Evolutionary conservation across 2,329 filamentous ascomycete genomes (phyloP).

Genomic region (Xylariaceae sp.): DNA sequence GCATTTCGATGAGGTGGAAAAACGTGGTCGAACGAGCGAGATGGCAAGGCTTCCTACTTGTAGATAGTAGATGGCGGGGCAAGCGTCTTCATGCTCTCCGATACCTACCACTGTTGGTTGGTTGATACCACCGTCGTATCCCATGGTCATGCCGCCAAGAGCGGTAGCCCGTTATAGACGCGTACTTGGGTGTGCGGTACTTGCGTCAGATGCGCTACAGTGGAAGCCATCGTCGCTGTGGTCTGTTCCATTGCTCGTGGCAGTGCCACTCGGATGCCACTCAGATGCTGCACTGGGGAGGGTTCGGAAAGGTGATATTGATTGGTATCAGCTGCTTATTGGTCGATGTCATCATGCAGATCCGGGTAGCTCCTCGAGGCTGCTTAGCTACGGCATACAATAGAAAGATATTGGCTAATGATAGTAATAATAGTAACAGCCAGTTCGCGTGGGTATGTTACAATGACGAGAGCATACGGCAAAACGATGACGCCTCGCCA

Average conservation of each 20-base stretch:
- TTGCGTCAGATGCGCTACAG: slow-evolving; percentile 2
- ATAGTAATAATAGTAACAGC: slow-evolving; percentile 9
- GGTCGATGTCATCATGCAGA: slow-evolving; percentile 11
- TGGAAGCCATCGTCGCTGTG: not conserved
- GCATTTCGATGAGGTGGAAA: no score
- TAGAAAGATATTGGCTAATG: slow-evolving; percentile 4
- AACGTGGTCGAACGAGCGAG: no score
- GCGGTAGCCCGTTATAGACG: slow-evolving; percentile 1
- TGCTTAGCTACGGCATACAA: slow-evolving; percentile 9
- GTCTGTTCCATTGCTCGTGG: slow-evolving; percentile 1
- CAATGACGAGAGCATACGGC: no score
- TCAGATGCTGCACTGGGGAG: not conserved
- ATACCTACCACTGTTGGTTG: no score
- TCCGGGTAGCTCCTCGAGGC: slow-evolving; percentile 11
- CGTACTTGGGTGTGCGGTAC: slow-evolving; percentile 6
- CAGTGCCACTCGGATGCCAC: no score
- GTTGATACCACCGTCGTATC: slow-evolving; percentile 23
- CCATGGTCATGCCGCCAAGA: slow-evolving; percentile 14
- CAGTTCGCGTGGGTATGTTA: slow-evolving; percentile 24
- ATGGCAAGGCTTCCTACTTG: no score
- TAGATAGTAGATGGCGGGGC: no score
- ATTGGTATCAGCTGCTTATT: slow-evolving; percentile 10
- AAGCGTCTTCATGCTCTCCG: no score
- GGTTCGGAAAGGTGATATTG: slow-evolving; percentile 7
- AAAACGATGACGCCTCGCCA: slow-evolving; percentile 7